A percentile compares a stretch with the other conserved stretches of the same genome.
Evolutionary conservation across 257 asterid genomes (phyloP).

Genomic region (Nicotiana otophora): DNA sequence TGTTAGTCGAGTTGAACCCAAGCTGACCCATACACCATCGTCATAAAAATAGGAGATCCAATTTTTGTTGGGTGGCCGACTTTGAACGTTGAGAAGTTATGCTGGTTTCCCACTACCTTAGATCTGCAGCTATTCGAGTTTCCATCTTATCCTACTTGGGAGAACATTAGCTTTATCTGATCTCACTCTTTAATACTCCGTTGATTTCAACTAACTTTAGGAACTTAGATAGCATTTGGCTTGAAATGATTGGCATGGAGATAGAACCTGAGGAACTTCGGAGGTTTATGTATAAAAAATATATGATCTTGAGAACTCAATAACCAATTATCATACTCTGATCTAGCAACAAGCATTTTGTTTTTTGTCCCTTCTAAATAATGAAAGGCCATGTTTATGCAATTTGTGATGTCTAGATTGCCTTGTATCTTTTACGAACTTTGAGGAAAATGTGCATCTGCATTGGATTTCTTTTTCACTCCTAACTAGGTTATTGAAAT

Average conservation of each 20-base stretch:
- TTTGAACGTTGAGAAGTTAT: background rate
- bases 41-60: background rate
- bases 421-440: background rate
- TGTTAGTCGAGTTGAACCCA: no score
- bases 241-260: background rate
- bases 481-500: slow-evolving; percentile 15
- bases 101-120: background rate
- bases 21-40: no score
- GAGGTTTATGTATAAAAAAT: background rate
- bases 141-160: background rate
- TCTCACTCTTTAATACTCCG: background rate
- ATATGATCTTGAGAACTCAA: background rate
- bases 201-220: background rate
- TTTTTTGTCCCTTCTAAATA: background rate
- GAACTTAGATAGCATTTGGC: background rate
- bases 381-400: background rate
- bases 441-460: background rate
- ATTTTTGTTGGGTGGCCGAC: background rate
- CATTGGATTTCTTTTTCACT: background rate
- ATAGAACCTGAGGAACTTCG: background rate
- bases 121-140: background rate
- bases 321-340: background rate
- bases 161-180: background rate
- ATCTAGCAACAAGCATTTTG: background rate
- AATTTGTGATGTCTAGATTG: background rate